A percentile compares a stretch with the other conserved stretches of the same genome.
Evolutionary conservation across 2,329 filamentous ascomycete genomes (phyloP).

Genomic region (Colletotrichum liaoningense): DNA sequence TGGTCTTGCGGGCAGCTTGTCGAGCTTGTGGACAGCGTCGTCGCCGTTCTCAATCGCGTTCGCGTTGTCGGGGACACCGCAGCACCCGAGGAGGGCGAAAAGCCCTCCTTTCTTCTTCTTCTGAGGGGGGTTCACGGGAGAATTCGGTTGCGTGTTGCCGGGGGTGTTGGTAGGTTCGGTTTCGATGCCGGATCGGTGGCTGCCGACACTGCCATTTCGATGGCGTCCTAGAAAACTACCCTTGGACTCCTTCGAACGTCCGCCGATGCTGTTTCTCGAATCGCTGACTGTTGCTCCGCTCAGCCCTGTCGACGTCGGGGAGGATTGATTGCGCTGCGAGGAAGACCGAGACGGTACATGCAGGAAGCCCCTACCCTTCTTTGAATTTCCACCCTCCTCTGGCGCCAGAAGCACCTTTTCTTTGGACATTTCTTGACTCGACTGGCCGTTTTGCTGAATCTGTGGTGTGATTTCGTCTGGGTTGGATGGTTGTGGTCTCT

Average conservation of each 20-base stretch:
- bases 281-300: conserved; percentile 71
- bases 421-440: conserved; percentile 54
- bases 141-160: conserved; percentile 63
- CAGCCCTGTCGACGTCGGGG: conserved; percentile 68
- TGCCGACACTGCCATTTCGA: conserved; percentile 76
- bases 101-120: conserved; percentile 69
- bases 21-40: conserved; percentile 66
- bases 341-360: conserved; percentile 72
- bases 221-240: conserved; percentile 72
- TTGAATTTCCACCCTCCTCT: conserved; percentile 55
- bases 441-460: conserved; percentile 40
- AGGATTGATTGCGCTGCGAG: conserved; percentile 70
- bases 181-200: conserved; percentile 67
- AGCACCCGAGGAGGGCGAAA: conserved; percentile 74
- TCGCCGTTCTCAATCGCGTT: conserved; percentile 65
- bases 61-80: conserved; percentile 70
- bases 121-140: conserved; percentile 61
- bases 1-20: conserved; percentile 66
- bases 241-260: conserved; percentile 74
- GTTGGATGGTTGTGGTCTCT: conserved; percentile 42
- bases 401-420: conserved; percentile 54
- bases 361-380: conserved; percentile 64
- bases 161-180: conserved; percentile 63
- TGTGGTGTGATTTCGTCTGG: conserved; percentile 42
- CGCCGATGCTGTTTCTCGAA: conserved; percentile 70